A percentile compares a stretch with the other conserved stretches of the same genome.
These are phyloP conservation scores for Colletotrichum ledebouriae DNA, from an alignment of 2,329 filamentous ascomycete genomes.

Conservation along the genomic window DNA sequence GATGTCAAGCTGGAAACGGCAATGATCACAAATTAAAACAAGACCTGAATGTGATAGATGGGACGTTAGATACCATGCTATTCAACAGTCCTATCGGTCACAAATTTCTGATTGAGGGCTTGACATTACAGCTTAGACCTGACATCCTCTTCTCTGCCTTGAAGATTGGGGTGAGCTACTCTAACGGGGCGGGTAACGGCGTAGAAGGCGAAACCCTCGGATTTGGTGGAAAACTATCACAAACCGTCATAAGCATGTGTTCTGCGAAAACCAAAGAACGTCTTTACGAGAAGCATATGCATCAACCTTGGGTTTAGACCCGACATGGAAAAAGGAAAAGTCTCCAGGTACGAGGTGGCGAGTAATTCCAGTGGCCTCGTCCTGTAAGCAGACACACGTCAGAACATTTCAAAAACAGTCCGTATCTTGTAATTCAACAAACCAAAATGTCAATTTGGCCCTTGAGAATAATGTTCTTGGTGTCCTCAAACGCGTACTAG, in stretches of 20 bases:
- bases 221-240: conserved; percentile 37
- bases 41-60: too few relatives aligned
- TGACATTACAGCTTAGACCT: conserved; percentile 10
- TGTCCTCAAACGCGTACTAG: conserved; percentile 46
- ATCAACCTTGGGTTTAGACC: conserved; percentile 21
- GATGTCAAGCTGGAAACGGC: too few relatives aligned
- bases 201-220: conserved; percentile 39
- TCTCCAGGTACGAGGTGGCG: conserved; percentile 18
- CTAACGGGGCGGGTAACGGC: conserved; percentile 34
- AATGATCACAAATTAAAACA: too few relatives aligned
- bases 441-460: conserved; percentile 37
- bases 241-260: background rate
- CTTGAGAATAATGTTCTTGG: conserved; percentile 47
- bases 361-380: conserved; percentile 22
- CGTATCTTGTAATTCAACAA: background rate
- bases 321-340: conserved; percentile 27
- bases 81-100: too few relatives aligned
- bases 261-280: background rate
- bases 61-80: too few relatives aligned
- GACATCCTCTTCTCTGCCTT: conserved; percentile 24
- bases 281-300: background rate
- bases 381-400: background rate
- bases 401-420: background rate
- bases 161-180: conserved; percentile 27
- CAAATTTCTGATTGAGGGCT: background rate